Evolutionary conservation across 192 early-diverging fungal species (phyloP).

Genomic region (Dimargaris cristalligena): DNA sequence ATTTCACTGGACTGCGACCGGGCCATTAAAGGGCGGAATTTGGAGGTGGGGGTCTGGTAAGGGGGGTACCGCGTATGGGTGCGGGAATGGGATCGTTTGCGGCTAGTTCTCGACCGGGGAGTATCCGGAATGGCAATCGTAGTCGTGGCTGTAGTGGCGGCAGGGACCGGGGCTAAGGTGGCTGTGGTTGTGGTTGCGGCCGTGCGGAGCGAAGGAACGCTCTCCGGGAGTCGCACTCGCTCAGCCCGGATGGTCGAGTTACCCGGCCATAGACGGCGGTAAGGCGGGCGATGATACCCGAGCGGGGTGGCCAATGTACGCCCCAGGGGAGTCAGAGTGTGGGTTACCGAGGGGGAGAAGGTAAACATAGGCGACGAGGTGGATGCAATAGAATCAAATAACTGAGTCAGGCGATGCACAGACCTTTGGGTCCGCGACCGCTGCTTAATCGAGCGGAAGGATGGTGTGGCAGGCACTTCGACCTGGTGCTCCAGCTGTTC

Average conservation of each 20-base stretch:
- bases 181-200: too few species aligned
- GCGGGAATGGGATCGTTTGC: neutral
- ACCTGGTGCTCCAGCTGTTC: too few species aligned
- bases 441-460: neutral
- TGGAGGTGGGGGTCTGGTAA: neutral
- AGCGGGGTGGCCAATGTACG: neutral
- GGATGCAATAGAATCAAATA: neutral
- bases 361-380: neutral
- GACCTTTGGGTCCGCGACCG: neutral
- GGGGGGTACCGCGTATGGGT: neutral
- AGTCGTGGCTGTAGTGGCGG: too few species aligned
- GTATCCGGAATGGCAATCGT: too few species aligned
- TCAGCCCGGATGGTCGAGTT: neutral
- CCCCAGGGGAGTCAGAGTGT: too few species aligned
- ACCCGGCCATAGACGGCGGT: neutral
- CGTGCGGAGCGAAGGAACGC: neutral
- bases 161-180: too few species aligned
- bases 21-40: neutral
- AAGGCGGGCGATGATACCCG: neutral
- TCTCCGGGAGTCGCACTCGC: neutral
- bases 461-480: constrained; percentile 1
- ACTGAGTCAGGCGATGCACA: neutral
- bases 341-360: too few species aligned
- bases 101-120: too few species aligned
- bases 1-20: too few species aligned